Conservation (phyloP, 2,329 filamentous ascomycete genomes). For the Harringtonia aguacate region DNA sequence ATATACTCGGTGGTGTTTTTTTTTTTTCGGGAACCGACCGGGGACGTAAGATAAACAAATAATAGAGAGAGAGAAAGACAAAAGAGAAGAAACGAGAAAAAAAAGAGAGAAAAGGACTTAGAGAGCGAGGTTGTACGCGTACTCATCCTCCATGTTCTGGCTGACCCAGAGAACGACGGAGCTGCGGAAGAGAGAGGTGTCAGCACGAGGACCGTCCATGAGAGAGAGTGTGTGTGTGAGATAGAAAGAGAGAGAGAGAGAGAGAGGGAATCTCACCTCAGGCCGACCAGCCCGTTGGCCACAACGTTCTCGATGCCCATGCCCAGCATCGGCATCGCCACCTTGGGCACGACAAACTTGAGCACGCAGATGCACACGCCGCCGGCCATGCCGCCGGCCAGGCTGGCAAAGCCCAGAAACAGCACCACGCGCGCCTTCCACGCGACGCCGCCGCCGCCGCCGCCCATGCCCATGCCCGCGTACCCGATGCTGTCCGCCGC, state of each 20-base stretch:
- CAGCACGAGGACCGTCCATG: too few species aligned
- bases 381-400: slow-evolving; percentile 58
- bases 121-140: slow-evolving; percentile 55
- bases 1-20: too few species aligned
- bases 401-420: slow-evolving; percentile 54
- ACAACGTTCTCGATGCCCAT: slow-evolving; percentile 60
- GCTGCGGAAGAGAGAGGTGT: slow-evolving; percentile 26
- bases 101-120: slow-evolving; percentile 19
- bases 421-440: slow-evolving; percentile 60
- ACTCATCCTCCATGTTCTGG: slow-evolving; percentile 66
- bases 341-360: slow-evolving; percentile 48
- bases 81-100: neutral
- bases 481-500: slow-evolving; percentile 54
- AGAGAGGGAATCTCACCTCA: slow-evolving; percentile 32
- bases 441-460: slow-evolving; percentile 40
- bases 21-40: too few species aligned
- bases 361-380: slow-evolving; percentile 59
- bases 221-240: neutral
- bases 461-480: slow-evolving; percentile 27
- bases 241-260: neutral
- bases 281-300: slow-evolving; percentile 51
- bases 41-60: too few species aligned
- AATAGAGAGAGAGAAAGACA: neutral
- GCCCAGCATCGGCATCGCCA: slow-evolving; percentile 47
- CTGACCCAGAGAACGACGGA: slow-evolving; percentile 56